Evolutionary conservation across 2,329 filamentous ascomycete genomes (phyloP).

Genomic region (Neonectria faginata): DNA sequence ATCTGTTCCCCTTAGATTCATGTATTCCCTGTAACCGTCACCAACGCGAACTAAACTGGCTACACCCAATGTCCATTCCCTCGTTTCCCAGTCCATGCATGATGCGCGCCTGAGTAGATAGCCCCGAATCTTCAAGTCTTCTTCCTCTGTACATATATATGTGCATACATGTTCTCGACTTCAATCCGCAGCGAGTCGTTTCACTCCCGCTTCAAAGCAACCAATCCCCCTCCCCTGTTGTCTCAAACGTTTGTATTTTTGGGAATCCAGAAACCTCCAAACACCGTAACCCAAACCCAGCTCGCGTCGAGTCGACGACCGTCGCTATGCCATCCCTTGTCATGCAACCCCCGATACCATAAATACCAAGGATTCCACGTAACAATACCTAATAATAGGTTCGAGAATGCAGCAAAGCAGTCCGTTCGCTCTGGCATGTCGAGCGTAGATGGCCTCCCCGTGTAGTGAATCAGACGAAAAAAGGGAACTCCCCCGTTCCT

Average conservation of each 20-base stretch:
- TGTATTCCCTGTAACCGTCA: background rate
- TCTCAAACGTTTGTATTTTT: slow-evolving; percentile 25
- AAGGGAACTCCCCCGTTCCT: slow-evolving; percentile 31
- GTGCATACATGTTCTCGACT: slow-evolving; percentile 31
- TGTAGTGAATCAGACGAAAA: slow-evolving; percentile 20
- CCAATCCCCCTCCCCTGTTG: slow-evolving; percentile 9
- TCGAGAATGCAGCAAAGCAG: background rate
- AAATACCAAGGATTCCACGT: background rate
- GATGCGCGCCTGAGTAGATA: background rate
- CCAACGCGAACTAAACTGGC: background rate
- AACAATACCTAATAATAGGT: background rate
- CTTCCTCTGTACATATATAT: slow-evolving; percentile 35
- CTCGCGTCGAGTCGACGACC: background rate
- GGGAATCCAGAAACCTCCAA: slow-evolving; percentile 28
- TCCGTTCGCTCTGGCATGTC: slow-evolving; percentile 11
- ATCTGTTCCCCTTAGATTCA: background rate
- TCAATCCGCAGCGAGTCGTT: slow-evolving; percentile 25
- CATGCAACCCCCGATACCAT: background rate
- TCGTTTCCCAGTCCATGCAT: background rate
- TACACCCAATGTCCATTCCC: background rate
- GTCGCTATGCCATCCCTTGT: background rate
- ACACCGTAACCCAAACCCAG: slow-evolving; percentile 26
- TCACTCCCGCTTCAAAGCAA: slow-evolving; percentile 31
- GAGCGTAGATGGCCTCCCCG: slow-evolving; percentile 7
- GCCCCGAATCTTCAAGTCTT: slow-evolving; percentile 23